Evolutionary conservation across 495 filamentous ascomycete genomes (phyloP), one percentile per base, ranked within the genome.

Genomic region (Immersiella caudata): DNA sequence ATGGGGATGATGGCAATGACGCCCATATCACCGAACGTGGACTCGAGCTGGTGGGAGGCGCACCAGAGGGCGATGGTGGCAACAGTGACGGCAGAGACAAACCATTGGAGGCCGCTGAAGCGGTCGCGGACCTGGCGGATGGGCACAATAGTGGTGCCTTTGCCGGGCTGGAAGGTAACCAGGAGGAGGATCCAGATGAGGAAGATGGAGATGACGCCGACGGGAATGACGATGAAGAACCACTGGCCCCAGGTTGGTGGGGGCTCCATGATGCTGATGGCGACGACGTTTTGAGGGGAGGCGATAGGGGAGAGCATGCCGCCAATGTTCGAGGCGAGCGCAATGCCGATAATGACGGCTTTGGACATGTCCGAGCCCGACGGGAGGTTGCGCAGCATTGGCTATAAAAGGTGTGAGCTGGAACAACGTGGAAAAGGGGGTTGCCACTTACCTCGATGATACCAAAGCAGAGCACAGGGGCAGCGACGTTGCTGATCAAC

Each of bases 401-500:
- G 95, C 88, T 62, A 33, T 20, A 1, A n/a, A 25, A 24, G 20
- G 40, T 61, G 18, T 24, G 59, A 58, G 24, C 94, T 71, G n/a
- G 7, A 51, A 14, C 50, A 35, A 33, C 73, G 36, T 76, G 50
- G 8, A 60, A 60, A 56, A 35, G 65, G 55, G 36, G 24, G 16
- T 72, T 79, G 63, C 78, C 90, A 88, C 61, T 52, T 52, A 52
- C 61, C 61, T 95, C 92, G 68, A 97, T 93, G 76, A 98, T 98
- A 18, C 93, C 96, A 75, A 93, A 98, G 82, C 96, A 99, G 9
- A 99, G 86, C n/a, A 99, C 95, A 0, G 95, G 95, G 5, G 96
- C 94, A 20, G 95, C 95, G 36, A 99, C 95, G 70, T 99, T 99
- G 77, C 91, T 96, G 74, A 99, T 97, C 86, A 96, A 94, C 95